phyloP scores from a whole-genome alignment of 2,329 filamentous ascomycete genomes.

The Pseudogymnoascus sp. region DNA sequence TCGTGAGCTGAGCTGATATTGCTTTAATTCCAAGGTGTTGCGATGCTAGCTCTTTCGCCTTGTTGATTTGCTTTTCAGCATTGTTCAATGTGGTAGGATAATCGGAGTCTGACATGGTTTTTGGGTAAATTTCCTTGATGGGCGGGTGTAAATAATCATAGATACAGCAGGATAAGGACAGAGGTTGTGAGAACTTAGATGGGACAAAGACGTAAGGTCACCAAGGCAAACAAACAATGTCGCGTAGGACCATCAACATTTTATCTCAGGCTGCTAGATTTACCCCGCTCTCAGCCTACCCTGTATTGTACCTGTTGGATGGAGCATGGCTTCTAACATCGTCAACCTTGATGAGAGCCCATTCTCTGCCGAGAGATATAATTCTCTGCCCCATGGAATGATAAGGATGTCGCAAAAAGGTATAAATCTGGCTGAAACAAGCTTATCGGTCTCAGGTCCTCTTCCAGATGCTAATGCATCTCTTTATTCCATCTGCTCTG shows the following conservation, averaged over 20 bases:
- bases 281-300: neutral
- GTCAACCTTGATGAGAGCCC: too few species aligned
- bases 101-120: neutral
- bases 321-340: neutral
- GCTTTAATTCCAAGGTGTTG: constrained; percentile 11
- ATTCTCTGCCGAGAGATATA: too few species aligned
- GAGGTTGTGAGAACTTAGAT: neutral
- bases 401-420: too few species aligned
- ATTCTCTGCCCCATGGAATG: too few species aligned
- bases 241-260: too few species aligned
- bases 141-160: neutral
- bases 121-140: neutral
- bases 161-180: neutral
- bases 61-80: constrained; percentile 12
- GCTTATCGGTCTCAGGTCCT: too few species aligned
- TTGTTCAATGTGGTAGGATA: constrained; percentile 11
- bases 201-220: neutral
- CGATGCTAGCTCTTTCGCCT: constrained; percentile 15
- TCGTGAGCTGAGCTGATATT: constrained; percentile 14
- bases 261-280: neutral
- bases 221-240: neutral
- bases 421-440: too few species aligned
- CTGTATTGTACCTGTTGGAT: neutral
- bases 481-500: too few species aligned
- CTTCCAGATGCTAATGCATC: too few species aligned